Conservation (phyloP, 2,329 filamentous ascomycete species). For the Monosporascus ibericus region DNA sequence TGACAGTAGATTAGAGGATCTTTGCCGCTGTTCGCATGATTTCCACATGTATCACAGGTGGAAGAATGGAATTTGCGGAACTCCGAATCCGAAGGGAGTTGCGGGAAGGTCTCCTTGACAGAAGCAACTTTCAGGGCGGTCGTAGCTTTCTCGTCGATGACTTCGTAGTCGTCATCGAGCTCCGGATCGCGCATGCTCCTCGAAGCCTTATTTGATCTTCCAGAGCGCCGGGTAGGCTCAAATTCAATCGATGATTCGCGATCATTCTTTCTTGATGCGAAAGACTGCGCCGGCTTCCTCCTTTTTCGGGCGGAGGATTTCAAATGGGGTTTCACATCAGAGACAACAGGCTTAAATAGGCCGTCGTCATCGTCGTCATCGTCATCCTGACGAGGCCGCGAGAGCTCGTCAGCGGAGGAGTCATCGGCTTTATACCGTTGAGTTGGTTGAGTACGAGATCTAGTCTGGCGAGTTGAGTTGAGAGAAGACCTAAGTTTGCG, state of each 20-base stretch:
- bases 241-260: slow-evolving; percentile 46
- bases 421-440: slow-evolving; percentile 1
- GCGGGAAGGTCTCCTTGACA: slow-evolving; percentile 69
- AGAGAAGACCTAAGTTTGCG: neutral
- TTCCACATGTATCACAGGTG: slow-evolving; percentile 65
- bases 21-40: slow-evolving; percentile 47
- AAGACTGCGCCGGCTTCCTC: slow-evolving; percentile 10
- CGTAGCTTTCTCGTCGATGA: slow-evolving; percentile 38
- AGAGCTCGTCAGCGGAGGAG: slow-evolving; percentile 27
- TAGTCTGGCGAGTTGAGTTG: slow-evolving; percentile 10
- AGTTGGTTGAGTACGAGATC: slow-evolving; percentile 8
- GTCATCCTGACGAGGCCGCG: slow-evolving; percentile 12
- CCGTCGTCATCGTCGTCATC: slow-evolving; percentile 14
- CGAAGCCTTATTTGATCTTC: slow-evolving; percentile 37
- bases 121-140: slow-evolving; percentile 51
- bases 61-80: slow-evolving; percentile 68
- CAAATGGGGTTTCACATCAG: slow-evolving; percentile 19
- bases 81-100: slow-evolving; percentile 50
- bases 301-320: slow-evolving; percentile 15
- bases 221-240: slow-evolving; percentile 43
- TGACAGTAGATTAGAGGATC: slow-evolving; percentile 81
- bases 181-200: slow-evolving; percentile 45
- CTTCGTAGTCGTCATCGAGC: slow-evolving; percentile 54
- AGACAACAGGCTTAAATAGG: slow-evolving; percentile 15
- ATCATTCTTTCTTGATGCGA: slow-evolving; percentile 14